These are phyloP conservation scores for Oryza nivara DNA, from an alignment of 176 grass and related monocot species.

Conservation along the genomic window DNA sequence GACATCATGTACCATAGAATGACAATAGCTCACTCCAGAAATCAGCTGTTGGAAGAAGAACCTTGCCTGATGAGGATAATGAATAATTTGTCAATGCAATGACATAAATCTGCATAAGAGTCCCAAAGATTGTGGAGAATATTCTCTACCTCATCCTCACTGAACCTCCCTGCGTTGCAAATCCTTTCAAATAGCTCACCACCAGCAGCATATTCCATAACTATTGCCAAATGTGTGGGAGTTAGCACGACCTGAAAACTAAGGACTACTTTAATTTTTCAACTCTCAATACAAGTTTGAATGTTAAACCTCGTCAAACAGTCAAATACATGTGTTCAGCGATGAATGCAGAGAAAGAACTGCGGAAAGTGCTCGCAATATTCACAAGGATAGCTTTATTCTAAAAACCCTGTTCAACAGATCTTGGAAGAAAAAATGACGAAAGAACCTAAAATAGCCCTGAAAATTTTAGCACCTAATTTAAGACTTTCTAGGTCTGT, in stretches of 20 bases:
- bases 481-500: no score
- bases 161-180: conserved; percentile 90
- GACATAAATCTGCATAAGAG: neutral
- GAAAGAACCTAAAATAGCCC: neutral
- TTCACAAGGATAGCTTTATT: neutral
- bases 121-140: neutral
- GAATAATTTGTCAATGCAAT: conserved; percentile 20
- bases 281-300: neutral
- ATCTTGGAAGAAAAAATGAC: neutral
- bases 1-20: conserved; percentile 70
- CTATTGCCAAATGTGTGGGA: conserved; percentile 93
- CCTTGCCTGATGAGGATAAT: conserved; percentile 57
- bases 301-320: conserved; percentile 16
- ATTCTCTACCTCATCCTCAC: conserved; percentile 81
- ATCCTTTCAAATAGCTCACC: conserved; percentile 94
- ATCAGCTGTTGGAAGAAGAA: conserved; percentile 97
- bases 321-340: neutral
- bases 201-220: conserved; percentile 96
- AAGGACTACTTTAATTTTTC: conserved; percentile 42
- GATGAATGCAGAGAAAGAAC: conserved; percentile 8
- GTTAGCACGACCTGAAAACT: conserved; percentile 84
- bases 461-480: no score
- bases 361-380: neutral
- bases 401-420: neutral
- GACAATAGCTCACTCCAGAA: conserved; percentile 96